phyloP scores from a whole-genome alignment of 2,329 filamentous ascomycete species.

The Pseudocercospora fuligena region DNA sequence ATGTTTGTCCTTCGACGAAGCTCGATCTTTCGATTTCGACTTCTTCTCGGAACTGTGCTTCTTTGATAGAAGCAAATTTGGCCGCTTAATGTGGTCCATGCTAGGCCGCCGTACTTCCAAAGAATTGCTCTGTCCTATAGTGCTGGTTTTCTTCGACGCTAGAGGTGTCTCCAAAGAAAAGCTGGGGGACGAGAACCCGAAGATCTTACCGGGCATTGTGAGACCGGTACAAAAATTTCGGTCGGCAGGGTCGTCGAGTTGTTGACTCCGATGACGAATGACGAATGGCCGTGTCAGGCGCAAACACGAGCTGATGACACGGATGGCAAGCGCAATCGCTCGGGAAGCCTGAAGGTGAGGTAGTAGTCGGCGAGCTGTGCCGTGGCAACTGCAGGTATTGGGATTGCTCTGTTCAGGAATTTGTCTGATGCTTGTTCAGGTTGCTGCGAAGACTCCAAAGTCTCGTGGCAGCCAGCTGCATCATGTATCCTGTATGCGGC shows the following conservation, averaged over 20 bases:
- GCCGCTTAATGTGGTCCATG: constrained; percentile 45
- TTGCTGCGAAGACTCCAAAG: constrained; percentile 7
- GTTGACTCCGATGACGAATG: neutral
- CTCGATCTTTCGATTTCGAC: constrained; percentile 35
- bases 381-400: neutral
- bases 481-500: constrained; percentile 1
- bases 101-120: constrained; percentile 29
- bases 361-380: too few species aligned
- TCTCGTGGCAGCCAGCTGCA: constrained; percentile 1
- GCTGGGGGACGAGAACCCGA: constrained; percentile 24
- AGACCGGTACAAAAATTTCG: neutral
- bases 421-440: constrained; percentile 26
- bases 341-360: too few species aligned
- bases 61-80: constrained; percentile 28
- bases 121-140: constrained; percentile 18
- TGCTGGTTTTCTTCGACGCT: constrained; percentile 26
- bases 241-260: neutral
- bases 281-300: neutral
- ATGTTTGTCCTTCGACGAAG: constrained; percentile 37
- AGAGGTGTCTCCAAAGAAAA: constrained; percentile 19
- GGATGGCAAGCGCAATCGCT: too few species aligned
- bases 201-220: constrained; percentile 41
- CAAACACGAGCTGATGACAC: neutral
- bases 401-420: constrained; percentile 21
- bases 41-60: constrained; percentile 27